Conservation (phyloP, 768 basidiomycete genomes). For the Russula dissimulans region DNA sequence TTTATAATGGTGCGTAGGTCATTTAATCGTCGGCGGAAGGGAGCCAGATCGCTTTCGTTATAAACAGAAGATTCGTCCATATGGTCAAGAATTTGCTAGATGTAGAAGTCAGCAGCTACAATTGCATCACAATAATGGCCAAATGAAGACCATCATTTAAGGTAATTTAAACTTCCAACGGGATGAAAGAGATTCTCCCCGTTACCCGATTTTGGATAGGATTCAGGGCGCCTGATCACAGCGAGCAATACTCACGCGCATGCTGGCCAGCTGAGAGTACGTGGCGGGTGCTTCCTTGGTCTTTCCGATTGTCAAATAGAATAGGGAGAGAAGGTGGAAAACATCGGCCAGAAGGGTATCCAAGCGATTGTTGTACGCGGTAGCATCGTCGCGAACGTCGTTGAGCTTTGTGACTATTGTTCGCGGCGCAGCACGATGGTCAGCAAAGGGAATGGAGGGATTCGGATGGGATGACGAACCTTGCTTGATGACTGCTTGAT, state of each 20-base stretch:
- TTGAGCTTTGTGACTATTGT: slow-evolving; percentile 80
- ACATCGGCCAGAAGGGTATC: slow-evolving; percentile 96
- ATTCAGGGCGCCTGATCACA: background rate
- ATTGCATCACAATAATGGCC: background rate
- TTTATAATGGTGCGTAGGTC: slow-evolving; percentile 83
- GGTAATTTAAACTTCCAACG: background rate
- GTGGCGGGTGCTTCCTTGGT: slow-evolving; percentile 90
- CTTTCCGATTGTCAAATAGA: slow-evolving; percentile 97
- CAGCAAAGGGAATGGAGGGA: background rate
- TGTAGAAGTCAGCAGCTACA: background rate
- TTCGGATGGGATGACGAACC: slow-evolving; percentile 37
- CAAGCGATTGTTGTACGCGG: slow-evolving; percentile 75
- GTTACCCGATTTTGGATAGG: slow-evolving; percentile 1
- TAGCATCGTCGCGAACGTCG: slow-evolving; percentile 74
- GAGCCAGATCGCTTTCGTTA: slow-evolving; percentile 81
- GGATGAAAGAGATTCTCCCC: background rate
- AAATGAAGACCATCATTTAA: background rate
- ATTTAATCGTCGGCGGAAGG: slow-evolving; percentile 73
- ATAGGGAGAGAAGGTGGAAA: slow-evolving; percentile 88
- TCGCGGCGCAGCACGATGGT: background rate
- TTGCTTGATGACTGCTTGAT: slow-evolving; percentile 90
- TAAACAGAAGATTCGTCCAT: slow-evolving; percentile 96
- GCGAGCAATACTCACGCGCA: slow-evolving; percentile 62
- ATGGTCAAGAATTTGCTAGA: slow-evolving; percentile 85
- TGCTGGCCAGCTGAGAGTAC: slow-evolving; percentile 92